Conservation (phyloP, 164 flowering plant genomes). For the Warburgia ugandensis region DNA sequence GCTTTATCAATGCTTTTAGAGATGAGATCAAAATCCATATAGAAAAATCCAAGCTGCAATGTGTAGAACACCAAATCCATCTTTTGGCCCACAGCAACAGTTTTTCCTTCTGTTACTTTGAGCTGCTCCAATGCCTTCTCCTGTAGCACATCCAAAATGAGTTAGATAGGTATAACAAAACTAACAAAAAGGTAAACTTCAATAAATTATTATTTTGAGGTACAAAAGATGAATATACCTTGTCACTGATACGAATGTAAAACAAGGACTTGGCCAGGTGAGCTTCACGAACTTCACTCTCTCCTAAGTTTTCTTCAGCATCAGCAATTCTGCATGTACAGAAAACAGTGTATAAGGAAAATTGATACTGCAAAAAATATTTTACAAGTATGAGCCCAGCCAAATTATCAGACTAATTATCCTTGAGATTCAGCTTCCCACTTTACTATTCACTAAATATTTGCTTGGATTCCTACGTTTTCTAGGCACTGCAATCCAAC, state of each 20-base stretch:
- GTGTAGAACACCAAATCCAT: constrained; percentile 95
- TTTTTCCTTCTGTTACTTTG: constrained; percentile 84
- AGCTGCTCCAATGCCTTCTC: constrained; percentile 91
- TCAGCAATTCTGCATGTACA: constrained; percentile 97
- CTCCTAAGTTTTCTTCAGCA: constrained; percentile 97
- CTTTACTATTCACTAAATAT: too few relatives aligned
- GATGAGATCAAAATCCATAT: constrained; percentile 95
- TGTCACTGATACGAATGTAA: constrained; percentile 78
- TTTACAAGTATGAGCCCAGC: too few relatives aligned
- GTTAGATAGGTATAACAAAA: neutral
- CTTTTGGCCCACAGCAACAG: constrained; percentile 98
- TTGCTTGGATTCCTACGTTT: too few relatives aligned
- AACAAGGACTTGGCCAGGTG: constrained; percentile 86
- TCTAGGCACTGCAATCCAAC: too few relatives aligned
- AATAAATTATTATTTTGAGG: neutral
- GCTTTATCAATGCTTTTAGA: constrained; percentile 96
- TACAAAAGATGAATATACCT: constrained; percentile 31
- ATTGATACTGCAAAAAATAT: too few relatives aligned
- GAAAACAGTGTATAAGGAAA: too few relatives aligned
- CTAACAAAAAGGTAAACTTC: neutral
- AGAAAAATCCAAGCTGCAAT: constrained; percentile 78
- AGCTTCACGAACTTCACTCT: constrained; percentile 99
- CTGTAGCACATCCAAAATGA: constrained; percentile 25
- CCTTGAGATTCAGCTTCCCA: too few relatives aligned
- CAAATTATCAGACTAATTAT: too few relatives aligned